Base-by-base conservation (phyloP, 768 basidiomycete genomes). In the Mycena chlorophos region DNA sequence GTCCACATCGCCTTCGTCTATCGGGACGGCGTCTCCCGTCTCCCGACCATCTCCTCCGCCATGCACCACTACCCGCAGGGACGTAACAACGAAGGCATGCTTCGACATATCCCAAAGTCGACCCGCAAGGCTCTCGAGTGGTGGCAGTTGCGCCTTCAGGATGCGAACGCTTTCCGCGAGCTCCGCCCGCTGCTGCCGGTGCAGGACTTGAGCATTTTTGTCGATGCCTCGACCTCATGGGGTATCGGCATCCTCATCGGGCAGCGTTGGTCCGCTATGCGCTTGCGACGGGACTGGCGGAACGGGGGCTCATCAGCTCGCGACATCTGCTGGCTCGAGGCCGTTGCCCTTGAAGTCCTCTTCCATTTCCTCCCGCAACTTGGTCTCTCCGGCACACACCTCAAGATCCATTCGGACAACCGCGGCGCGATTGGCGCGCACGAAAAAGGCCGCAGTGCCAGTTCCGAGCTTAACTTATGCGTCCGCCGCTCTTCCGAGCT, bases 211-310 rank as follows among this genome's bases (percentile, higher is more conserved):
- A 54, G 53, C 3, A 47, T 76, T 6, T 75, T 39, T 39, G 72
- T 74, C 8, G 75, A 76, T 52, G 73, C 74, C 0, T 75, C 72
- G 1, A 77, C 73, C 0, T 64, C 61, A 0, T 77, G 69, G 69
- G 77, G 77, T 5, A 72, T 79, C 39, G 75, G 77, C 2, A 34
- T 76, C 5, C 28, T 71, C 3, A 28, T 69, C 10, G 59, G 56
- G 2, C 50, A 47, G 1, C 22, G 30, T 0, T 78, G 74, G 74
- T 67, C 58, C 8, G 69, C 69, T 0, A 74, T 65, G 62, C 45
- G 45, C 6, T 60, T 69, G 0, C 5, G 4, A 1, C 40, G 42
- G 0, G 52, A 40, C 4, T 70, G 66, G 65, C 45, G 63, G 25
- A 46, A 43, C 3, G 51, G 45, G 0, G 52, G 52, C 23, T 16